Evolutionary conservation across 768 basidiomycete species (phyloP).

Genomic region (Heimioporus sp.): DNA sequence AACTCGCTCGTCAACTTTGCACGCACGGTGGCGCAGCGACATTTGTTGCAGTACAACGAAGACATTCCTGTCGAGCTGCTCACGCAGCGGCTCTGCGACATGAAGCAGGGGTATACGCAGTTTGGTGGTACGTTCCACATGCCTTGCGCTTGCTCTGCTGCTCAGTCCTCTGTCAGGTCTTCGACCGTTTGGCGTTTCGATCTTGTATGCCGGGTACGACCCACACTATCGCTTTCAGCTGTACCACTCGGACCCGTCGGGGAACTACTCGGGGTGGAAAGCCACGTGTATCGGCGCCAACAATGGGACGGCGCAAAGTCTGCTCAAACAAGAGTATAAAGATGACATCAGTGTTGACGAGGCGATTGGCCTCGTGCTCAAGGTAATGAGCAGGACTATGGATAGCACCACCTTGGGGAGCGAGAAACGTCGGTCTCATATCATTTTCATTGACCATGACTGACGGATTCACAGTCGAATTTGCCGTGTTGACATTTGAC

Average conservation of each 20-base stretch:
- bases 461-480: conserved; percentile 69
- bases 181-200: conserved; percentile 95
- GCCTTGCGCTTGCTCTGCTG: not conserved
- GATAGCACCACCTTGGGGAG: conserved; percentile 95
- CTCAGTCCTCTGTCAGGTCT: conserved; percentile 49
- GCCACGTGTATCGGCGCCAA: conserved; percentile 99
- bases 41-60: conserved; percentile 90
- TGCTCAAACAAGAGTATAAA: conserved; percentile 98
- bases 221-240: conserved; percentile 95
- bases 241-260: conserved; percentile 97
- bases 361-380: conserved; percentile 86
- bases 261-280: conserved; percentile 98
- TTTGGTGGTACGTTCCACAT: conserved; percentile 69
- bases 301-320: conserved; percentile 91
- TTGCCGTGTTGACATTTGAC: conserved; percentile 90
- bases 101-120: conserved; percentile 99
- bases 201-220: conserved; percentile 96
- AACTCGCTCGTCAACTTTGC: conserved; percentile 97
- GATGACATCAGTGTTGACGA: conserved; percentile 91
- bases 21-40: conserved; percentile 83
- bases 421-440: conserved; percentile 76
- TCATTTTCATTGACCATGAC: conserved; percentile 21
- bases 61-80: conserved; percentile 98
- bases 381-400: conserved; percentile 99
- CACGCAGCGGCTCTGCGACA: conserved; percentile 89